Conservation (phyloP, 495 filamentous ascomycete species). For the Xylaria flabelliformis region DNA sequence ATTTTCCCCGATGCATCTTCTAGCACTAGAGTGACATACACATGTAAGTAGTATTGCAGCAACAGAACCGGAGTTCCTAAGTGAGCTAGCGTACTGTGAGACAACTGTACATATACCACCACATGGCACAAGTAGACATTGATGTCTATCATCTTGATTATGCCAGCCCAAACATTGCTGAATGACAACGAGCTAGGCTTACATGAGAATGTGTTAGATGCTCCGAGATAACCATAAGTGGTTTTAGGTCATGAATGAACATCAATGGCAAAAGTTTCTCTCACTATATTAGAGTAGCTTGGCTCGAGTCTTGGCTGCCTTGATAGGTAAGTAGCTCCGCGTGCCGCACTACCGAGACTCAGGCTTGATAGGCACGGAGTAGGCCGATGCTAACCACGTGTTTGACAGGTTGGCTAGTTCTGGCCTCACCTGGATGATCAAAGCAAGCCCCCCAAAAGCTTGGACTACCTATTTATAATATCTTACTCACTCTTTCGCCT, state of each 20-base stretch:
- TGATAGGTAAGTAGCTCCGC: not conserved
- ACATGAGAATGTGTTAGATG: not conserved
- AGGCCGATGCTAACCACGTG: constrained; percentile 29
- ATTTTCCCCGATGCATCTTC: not conserved
- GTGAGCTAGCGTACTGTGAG: constrained; percentile 14
- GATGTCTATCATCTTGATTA: not conserved
- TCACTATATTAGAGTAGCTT: not conserved
- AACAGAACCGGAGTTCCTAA: not conserved
- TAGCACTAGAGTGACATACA: not conserved
- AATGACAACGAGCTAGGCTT: not conserved
- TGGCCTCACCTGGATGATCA: not conserved
- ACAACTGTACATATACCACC: not conserved
- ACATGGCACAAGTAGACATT: not conserved
- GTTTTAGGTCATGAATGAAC: constrained; percentile 7
- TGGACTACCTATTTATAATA: not conserved
- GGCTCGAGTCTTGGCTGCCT: constrained; percentile 11
- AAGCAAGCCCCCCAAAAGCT: not conserved
- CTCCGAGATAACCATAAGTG: not conserved
- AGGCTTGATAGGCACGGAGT: constrained; percentile 3
- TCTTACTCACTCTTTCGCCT: not conserved
- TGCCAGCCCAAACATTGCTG: not conserved
- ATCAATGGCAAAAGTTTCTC: constrained; percentile 11
- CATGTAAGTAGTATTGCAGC: not conserved
- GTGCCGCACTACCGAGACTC: constrained; percentile 3
- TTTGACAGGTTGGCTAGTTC: constrained; percentile 27